These are phyloP conservation scores for Pyrus hybrid DNA, from an alignment of 331 rosid genomes.

Conservation along the genomic window DNA sequence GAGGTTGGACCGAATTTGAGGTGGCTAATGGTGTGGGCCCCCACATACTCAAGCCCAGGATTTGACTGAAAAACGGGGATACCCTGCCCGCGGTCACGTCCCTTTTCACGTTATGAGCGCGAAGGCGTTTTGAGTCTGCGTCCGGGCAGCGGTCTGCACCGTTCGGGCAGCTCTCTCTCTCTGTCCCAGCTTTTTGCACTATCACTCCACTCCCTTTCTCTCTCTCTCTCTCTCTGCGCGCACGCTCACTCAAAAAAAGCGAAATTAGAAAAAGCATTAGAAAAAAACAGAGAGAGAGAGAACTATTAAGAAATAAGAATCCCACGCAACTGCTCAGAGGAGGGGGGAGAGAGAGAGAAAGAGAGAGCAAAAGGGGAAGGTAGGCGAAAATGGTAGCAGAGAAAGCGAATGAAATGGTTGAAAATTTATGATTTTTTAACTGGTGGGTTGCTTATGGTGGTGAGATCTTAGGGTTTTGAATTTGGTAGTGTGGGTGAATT, in stretches of 20 bases:
- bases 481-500: slow-evolving; percentile 24
- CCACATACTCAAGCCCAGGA: slow-evolving; percentile 34
- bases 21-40: slow-evolving; percentile 36
- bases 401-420: slow-evolving; percentile 27
- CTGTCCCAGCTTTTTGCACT: slow-evolving; percentile 1
- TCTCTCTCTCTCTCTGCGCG: slow-evolving; percentile 10
- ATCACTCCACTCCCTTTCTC: not conserved
- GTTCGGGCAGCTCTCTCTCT: slow-evolving; percentile 51
- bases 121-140: slow-evolving; percentile 64
- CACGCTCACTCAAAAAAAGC: slow-evolving; percentile 56
- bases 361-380: slow-evolving; percentile 21
- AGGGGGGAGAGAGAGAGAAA: slow-evolving; percentile 3
- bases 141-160: slow-evolving; percentile 87
- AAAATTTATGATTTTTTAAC: slow-evolving; percentile 7
- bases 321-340: slow-evolving; percentile 33
- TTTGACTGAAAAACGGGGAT: slow-evolving; percentile 66
- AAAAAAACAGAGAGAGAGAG: slow-evolving; percentile 16
- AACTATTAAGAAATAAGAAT: slow-evolving; percentile 37
- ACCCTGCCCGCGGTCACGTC: slow-evolving; percentile 60
- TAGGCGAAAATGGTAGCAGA: slow-evolving; percentile 18
- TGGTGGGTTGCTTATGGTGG: not conserved
- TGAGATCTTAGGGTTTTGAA: slow-evolving; percentile 36
- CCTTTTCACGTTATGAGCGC: slow-evolving; percentile 74
- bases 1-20: slow-evolving; percentile 33
- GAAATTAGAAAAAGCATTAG: not conserved